Base-by-base conservation (phyloP, 2,329 filamentous ascomycete genomes). In the Alternaria consortialis region DNA sequence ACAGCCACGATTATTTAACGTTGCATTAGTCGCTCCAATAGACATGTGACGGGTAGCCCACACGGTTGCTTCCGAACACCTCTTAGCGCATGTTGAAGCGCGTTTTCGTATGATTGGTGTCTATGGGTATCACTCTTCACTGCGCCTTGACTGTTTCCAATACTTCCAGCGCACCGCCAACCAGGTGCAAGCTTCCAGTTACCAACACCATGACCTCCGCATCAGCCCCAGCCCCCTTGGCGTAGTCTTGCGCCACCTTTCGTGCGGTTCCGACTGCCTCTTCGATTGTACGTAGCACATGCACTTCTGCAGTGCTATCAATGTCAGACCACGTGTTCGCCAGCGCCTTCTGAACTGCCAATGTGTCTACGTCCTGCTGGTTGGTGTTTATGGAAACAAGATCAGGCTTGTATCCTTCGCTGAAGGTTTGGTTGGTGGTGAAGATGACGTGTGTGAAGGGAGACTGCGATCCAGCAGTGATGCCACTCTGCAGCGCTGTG, bases 171-270 rank as follows among this genome's bases (percentile, higher is more conserved):
- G 93, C 82, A 11, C 91, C 91, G 7, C 93, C 93, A 1, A 94
- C 92, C 39, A 97, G 84, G 82, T 97, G 91, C 72, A 97, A 80
- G 76, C 92, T 96, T 2, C 93, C 93, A 13, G 93, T 97, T 9
- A 92, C 89, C 56, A 97, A 80, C 0, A 90, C 87, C 75, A 88
- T 86, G 15, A 88, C 82, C 51, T 83, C 83, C 3, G 75, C 68
- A 52, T 80, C 63, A n/a, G 74, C 70, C 25, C 71, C 31, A 64
- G 55, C 56, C 8, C 61, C 61, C 23, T 62, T 54, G 36, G 73
- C 60, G 72, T 77, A 77, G 12, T 62, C 53, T 56, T 72, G 75
- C 31, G 66, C 76, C 6, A 82, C 65, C 1, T 44, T 77, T 61
- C 85, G 84, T 4, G 87, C 87, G 60, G 84, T 81, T 11, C 80